Conservation (phyloP, 345 rosid species). For the Hibiscus mutabilis region DNA sequence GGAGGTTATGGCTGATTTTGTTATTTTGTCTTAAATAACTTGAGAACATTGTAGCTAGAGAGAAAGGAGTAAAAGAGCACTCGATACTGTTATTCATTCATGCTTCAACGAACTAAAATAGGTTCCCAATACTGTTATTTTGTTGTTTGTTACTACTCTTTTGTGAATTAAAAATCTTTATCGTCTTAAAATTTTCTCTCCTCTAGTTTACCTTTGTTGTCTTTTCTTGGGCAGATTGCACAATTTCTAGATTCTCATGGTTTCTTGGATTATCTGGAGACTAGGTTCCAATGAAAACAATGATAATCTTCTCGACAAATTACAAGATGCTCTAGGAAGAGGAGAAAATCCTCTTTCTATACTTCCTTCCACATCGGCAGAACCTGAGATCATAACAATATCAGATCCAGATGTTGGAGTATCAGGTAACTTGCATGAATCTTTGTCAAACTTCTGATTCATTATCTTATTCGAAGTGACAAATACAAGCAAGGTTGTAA, state of each 20-base stretch:
- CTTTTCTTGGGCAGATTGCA: slow-evolving; percentile 45
- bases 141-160: no score
- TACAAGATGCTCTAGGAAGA: slow-evolving; percentile 95
- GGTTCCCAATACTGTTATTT: no score
- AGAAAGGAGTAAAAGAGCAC: neutral
- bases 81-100: neutral
- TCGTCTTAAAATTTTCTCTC: neutral
- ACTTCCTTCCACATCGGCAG: slow-evolving; percentile 54
- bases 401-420: slow-evolving; percentile 78
- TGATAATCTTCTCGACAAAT: slow-evolving; percentile 79
- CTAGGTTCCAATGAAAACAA: slow-evolving; percentile 57
- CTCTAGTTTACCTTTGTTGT: neutral
- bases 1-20: neutral
- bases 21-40: neutral
- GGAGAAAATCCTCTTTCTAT: slow-evolving; percentile 79
- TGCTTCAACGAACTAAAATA: neutral
- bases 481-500: neutral
- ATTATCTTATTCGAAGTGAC: neutral
- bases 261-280: slow-evolving; percentile 87
- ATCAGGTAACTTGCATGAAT: slow-evolving; percentile 42
- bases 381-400: slow-evolving; percentile 85
- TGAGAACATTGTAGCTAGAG: neutral
- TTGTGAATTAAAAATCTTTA: neutral
- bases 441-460: slow-evolving; percentile 7
- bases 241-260: slow-evolving; percentile 82